A percentile compares a stretch with the other conserved stretches of the same genome.
Evolutionary conservation across 345 rosid genomes (phyloP).

Genomic region (Rhodamnia argentea): DNA sequence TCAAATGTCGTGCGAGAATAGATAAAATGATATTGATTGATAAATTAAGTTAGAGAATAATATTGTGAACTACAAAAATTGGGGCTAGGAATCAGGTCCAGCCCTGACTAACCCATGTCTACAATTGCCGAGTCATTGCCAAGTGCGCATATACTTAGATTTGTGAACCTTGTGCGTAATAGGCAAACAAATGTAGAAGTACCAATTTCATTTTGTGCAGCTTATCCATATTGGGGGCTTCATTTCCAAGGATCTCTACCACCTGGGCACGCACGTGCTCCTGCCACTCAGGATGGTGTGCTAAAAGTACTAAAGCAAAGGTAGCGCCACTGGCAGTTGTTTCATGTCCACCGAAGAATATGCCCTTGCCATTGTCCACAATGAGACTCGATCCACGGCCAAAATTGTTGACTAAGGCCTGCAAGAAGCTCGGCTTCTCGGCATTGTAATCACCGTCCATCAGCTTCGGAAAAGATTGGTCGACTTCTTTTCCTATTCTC

Average conservation of each 20-base stretch:
- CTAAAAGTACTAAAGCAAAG: slow-evolving; percentile 16
- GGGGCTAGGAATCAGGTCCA: not conserved
- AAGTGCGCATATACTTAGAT: not conserved
- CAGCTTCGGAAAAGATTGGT: not conserved
- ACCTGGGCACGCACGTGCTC: slow-evolving; percentile 9
- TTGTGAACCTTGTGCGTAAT: not conserved
- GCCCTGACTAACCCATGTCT: not conserved
- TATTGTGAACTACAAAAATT: not conserved
- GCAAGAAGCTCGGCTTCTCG: not conserved
- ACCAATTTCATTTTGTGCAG: slow-evolving; percentile 18
- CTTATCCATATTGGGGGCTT: slow-evolving; percentile 5
- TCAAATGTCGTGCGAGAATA: not conserved
- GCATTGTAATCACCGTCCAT: not conserved
- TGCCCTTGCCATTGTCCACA: slow-evolving; percentile 23
- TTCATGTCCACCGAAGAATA: slow-evolving; percentile 21
- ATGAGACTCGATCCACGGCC: not conserved
- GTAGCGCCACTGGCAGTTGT: slow-evolving; percentile 13
- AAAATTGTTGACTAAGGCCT: not conserved
- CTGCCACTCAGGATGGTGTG: slow-evolving; percentile 20
- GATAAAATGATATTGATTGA: not conserved
- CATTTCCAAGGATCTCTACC: slow-evolving; percentile 5
- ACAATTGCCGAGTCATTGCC: too few species aligned
- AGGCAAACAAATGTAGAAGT: not conserved
- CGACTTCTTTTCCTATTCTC: slow-evolving; percentile 18
- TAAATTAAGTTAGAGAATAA: not conserved